A percentile compares a stretch with the other conserved stretches of the same genome.
Evolutionary conservation across 768 basidiomycete genomes (phyloP).

Genomic region (Dendrothele bispora): DNA sequence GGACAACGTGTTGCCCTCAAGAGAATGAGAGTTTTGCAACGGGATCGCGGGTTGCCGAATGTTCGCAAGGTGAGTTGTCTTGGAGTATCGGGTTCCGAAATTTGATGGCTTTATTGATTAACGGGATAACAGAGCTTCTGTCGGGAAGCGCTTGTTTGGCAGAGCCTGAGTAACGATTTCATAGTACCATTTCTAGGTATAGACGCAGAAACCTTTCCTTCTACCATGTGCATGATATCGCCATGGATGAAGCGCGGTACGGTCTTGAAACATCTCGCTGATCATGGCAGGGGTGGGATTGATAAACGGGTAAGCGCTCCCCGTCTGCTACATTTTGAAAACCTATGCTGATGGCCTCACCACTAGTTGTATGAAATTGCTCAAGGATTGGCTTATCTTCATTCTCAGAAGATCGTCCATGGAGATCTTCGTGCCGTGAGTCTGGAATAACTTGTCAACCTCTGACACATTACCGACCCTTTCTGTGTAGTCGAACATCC

Average conservation of each 20-base stretch:
- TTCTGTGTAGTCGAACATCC: slow-evolving; percentile 13
- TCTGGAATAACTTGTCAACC: no score
- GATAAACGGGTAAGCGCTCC: background rate
- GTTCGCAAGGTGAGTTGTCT: slow-evolving; percentile 14
- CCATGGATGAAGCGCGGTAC: slow-evolving; percentile 7
- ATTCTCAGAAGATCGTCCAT: background rate
- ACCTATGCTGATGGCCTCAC: no score
- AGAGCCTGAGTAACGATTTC: background rate
- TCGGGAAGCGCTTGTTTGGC: slow-evolving; percentile 3
- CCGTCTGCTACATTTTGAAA: background rate
- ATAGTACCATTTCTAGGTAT: background rate
- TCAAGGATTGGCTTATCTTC: background rate
- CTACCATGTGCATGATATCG: slow-evolving; percentile 5
- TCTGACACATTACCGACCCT: no score
- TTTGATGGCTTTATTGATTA: background rate
- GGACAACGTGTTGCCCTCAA: background rate
- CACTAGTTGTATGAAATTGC: background rate
- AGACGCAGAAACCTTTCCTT: background rate
- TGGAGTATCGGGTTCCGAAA: background rate
- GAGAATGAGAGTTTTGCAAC: slow-evolving; percentile 5
- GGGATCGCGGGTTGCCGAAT: slow-evolving; percentile 13
- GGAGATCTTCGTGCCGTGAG: background rate
- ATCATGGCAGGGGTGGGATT: background rate
- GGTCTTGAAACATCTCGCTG: background rate
- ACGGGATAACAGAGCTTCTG: slow-evolving; percentile 1